Evolutionary conservation across 345 rosid species (phyloP).

Genomic region (Excoecaria cochinchinensis): DNA sequence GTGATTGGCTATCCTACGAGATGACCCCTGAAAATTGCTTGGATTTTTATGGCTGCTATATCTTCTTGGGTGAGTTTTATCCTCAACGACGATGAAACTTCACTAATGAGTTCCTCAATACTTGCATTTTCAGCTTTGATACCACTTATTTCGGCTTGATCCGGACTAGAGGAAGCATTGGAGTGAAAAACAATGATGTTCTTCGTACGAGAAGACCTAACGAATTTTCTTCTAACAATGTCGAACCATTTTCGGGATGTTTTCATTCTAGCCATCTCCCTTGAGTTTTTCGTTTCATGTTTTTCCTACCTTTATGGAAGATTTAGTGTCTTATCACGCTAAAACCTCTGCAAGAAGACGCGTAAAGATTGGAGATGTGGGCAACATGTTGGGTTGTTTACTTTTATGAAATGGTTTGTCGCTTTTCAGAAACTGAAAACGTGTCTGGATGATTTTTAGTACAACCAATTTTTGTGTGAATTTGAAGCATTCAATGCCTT

Average conservation of each 20-base stretch:
- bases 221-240: conserved; percentile 33
- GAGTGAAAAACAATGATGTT: conserved; percentile 20
- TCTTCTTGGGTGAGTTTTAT: conserved; percentile 34
- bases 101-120: not conserved
- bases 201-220: conserved; percentile 15
- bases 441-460: conserved; percentile 13
- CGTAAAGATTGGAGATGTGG: conserved; percentile 41
- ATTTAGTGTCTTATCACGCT: conserved; percentile 14
- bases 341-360: conserved; percentile 9
- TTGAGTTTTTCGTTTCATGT: not conserved
- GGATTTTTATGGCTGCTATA: conserved; percentile 68
- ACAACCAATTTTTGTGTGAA: not conserved
- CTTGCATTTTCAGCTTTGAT: not conserved
- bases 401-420: not conserved
- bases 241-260: conserved; percentile 37
- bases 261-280: conserved; percentile 26
- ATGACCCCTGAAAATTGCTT: conserved; percentile 79
- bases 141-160: conserved; percentile 1
- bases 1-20: conserved; percentile 42
- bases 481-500: conserved; percentile 1
- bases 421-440: conserved; percentile 7
- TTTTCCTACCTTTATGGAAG: not conserved
- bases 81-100: conserved; percentile 2
- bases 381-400: conserved; percentile 32
- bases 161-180: conserved; percentile 20